A percentile compares a stretch with the other conserved stretches of the same genome.
Evolutionary conservation across 2,329 filamentous ascomycete species (phyloP).

Genomic region (Cladobotryum mycophilum): DNA sequence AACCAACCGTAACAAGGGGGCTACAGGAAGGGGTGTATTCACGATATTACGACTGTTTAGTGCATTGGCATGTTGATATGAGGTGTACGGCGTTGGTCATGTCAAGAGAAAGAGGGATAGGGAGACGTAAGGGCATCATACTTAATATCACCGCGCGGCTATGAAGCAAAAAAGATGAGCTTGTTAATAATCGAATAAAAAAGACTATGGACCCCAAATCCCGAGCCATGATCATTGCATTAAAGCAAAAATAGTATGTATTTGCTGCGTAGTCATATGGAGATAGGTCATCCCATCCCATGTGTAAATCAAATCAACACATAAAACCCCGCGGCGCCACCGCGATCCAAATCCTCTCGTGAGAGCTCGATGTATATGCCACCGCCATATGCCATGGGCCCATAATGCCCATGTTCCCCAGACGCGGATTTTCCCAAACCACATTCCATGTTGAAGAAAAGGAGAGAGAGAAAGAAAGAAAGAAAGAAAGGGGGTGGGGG

Average conservation of each 20-base stretch:
- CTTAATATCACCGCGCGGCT: not conserved
- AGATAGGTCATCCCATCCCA: no score
- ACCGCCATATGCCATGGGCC: constrained; percentile 4
- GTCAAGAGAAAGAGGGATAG: constrained; percentile 2
- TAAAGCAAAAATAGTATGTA: no score
- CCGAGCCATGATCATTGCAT: no score
- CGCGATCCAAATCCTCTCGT: constrained; percentile 20
- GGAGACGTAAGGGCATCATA: not conserved
- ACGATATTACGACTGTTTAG: no score
- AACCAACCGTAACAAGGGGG: no score
- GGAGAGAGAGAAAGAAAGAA: not conserved
- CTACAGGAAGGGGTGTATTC: no score
- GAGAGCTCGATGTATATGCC: constrained; percentile 21
- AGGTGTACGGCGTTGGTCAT: constrained; percentile 10
- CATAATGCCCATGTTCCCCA: not conserved
- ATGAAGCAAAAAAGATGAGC: not conserved
- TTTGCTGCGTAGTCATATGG: no score
- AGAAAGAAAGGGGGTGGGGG: not conserved
- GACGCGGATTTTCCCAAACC: not conserved
- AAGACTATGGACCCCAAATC: not conserved
- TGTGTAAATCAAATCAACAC: constrained; percentile 1
- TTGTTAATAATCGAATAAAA: not conserved
- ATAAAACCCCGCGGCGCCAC: constrained; percentile 10
- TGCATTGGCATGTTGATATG: not conserved
- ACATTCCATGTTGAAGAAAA: not conserved